A percentile compares a stretch with the other conserved stretches of the same genome.
Conservation (phyloP, 495 filamentous ascomycete genomes). For the Aspergillus heteromorphus region DNA sequence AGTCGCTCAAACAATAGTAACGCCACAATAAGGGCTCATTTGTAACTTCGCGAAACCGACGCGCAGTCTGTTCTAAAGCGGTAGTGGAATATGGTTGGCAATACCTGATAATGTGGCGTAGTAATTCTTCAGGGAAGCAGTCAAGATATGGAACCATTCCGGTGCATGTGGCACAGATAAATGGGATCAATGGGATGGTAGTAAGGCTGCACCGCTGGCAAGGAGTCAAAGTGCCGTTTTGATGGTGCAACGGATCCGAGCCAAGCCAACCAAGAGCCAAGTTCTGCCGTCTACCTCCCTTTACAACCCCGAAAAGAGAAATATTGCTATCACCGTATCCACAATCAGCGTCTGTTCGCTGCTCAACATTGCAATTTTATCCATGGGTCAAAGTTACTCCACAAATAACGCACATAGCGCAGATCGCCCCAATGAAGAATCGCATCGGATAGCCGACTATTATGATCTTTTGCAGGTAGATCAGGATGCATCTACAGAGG, state of each 20-base stretch:
- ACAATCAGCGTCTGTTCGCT: too few relatives aligned
- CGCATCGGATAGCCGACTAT: conserved; percentile 68
- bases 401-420: conserved; percentile 33
- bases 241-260: background rate
- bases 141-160: conserved; percentile 38
- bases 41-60: conserved; percentile 57
- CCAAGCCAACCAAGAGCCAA: background rate
- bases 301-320: too few relatives aligned
- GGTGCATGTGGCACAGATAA: conserved; percentile 6
- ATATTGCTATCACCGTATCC: background rate
- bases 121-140: conserved; percentile 66
- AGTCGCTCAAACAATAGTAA: conserved; percentile 60
- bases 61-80: conserved; percentile 54
- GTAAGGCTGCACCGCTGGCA: background rate
- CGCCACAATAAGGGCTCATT: conserved; percentile 76
- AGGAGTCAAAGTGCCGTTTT: too few relatives aligned
- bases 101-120: conserved; percentile 61
- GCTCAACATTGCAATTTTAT: too few relatives aligned
- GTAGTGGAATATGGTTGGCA: conserved; percentile 45
- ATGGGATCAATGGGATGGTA: background rate
- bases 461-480: conserved; percentile 82
- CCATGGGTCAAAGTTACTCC: conserved; percentile 82
- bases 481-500: conserved; percentile 68
- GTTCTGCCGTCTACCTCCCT: background rate
- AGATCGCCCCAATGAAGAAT: conserved; percentile 11